Conservation (phyloP, 2,329 filamentous ascomycete genomes). For the Ceratocystis ficicola region DNA sequence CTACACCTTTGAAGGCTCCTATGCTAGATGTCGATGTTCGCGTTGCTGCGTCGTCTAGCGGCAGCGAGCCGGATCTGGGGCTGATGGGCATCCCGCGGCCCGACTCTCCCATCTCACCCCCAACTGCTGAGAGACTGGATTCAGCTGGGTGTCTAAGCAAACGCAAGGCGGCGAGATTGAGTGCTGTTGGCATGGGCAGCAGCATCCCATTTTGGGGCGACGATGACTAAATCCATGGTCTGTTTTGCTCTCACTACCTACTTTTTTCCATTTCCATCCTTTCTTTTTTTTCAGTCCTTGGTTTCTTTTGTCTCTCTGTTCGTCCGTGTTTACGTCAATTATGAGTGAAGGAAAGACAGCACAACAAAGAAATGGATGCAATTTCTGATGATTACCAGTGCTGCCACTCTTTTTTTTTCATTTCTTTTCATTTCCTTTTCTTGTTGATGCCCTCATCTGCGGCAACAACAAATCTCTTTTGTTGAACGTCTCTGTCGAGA, state of each 20-base stretch:
- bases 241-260: no score
- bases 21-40: constrained; percentile 19
- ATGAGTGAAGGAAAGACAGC: constrained; percentile 15
- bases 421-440: background rate
- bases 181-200: constrained; percentile 31
- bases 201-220: constrained; percentile 34
- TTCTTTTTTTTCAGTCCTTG: constrained; percentile 1
- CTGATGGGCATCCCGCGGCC: constrained; percentile 30
- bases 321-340: background rate
- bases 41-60: constrained; percentile 9
- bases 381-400: background rate
- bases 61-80: constrained; percentile 12
- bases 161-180: constrained; percentile 34
- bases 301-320: constrained; percentile 5
- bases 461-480: background rate
- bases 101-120: constrained; percentile 29
- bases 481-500: background rate
- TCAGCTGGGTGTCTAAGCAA: constrained; percentile 25
- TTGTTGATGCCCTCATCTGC: constrained; percentile 2
- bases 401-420: background rate
- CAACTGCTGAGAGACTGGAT: constrained; percentile 24
- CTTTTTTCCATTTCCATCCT: background rate
- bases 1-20: constrained; percentile 24
- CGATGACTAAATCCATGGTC: constrained; percentile 27
- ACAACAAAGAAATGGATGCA: constrained; percentile 1